Percentiles rank a stretch among this genome's conserved stretches.
These are phyloP conservation scores for Pichia sp. DNA, from an alignment of 1,139 yeast species.

Conservation along the genomic window DNA sequence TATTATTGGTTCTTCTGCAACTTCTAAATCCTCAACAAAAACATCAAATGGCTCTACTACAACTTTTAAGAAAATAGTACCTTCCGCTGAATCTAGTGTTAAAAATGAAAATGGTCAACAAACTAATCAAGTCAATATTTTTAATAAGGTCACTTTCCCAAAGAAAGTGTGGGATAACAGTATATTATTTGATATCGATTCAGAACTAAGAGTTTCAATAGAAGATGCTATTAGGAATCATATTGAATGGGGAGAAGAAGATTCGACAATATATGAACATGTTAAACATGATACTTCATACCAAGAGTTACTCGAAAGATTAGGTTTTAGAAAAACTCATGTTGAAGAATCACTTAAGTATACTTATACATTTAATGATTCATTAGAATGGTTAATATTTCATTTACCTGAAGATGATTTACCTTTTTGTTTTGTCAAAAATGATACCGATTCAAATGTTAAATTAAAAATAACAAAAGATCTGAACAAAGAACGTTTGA, in stretches of 20 bases:
- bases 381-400: conserved; percentile 77
- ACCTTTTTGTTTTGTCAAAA: conserved; percentile 50
- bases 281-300: conserved; percentile 11
- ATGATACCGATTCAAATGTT: conserved; percentile 41
- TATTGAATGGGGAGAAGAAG: conserved; percentile 43
- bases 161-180: conserved; percentile 59
- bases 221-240: conserved; percentile 50
- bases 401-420: conserved; percentile 93
- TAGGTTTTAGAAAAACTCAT: conserved; percentile 71
- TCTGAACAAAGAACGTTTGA: conserved; percentile 39
- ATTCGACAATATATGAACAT: conserved; percentile 13
- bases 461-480: conserved; percentile 45
- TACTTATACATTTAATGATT: conserved; percentile 46
- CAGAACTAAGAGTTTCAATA: conserved; percentile 46
- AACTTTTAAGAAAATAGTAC: not conserved
- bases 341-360: conserved; percentile 66
- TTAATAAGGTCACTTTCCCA: conserved; percentile 39
- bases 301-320: conserved; percentile 30
- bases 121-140: no score
- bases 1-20: conserved; percentile 28
- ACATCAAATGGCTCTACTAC: no score
- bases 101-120: no score
- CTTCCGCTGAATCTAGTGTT: not conserved
- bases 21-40: not conserved
- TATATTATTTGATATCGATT: conserved; percentile 39